Evolutionary conservation across 139 green algal species (phyloP).

Genomic region (Micractinium conductrix): DNA sequence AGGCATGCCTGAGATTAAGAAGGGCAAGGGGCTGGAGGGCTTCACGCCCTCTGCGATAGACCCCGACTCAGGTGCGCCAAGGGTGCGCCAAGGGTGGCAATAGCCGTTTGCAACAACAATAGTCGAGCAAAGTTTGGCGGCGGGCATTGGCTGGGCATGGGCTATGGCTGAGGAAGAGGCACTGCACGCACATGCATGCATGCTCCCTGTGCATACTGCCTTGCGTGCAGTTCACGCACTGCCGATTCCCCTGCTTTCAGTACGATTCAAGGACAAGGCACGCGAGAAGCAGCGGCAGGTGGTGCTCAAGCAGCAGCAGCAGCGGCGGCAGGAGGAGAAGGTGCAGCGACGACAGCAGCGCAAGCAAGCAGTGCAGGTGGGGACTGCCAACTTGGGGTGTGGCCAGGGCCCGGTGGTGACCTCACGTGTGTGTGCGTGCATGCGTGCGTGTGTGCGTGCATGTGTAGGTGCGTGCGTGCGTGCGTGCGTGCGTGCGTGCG

Average conservation of each 20-base stretch:
- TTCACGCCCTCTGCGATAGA: slow-evolving; percentile 72
- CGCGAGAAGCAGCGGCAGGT: slow-evolving; percentile 88
- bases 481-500: too few relatives aligned
- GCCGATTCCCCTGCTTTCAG: too few relatives aligned
- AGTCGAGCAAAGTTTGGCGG: not conserved
- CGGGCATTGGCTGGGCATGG: not conserved
- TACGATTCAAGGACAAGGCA: slow-evolving; percentile 79
- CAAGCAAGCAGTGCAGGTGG: not conserved
- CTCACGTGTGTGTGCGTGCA: too few relatives aligned
- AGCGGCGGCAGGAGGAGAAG: slow-evolving; percentile 15
- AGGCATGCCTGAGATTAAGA: slow-evolving; percentile 90
- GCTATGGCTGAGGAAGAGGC: too few relatives aligned
- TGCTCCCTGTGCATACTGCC: not conserved
- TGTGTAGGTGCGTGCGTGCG: too few relatives aligned
- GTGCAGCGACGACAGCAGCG: not conserved
- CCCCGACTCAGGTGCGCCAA: slow-evolving; percentile 43
- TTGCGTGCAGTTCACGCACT: too few relatives aligned
- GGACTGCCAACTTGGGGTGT: not conserved
- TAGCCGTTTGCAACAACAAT: too few relatives aligned
- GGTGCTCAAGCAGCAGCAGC: slow-evolving; percentile 44
- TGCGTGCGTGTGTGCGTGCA: too few relatives aligned
- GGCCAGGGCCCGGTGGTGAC: too few relatives aligned
- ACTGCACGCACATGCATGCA: not conserved
- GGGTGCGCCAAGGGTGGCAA: too few relatives aligned
- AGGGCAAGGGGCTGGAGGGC: slow-evolving; percentile 31